Base-by-base conservation (phyloP, 257 asterid genomes). In the Phtheirospermum japonicum region DNA sequence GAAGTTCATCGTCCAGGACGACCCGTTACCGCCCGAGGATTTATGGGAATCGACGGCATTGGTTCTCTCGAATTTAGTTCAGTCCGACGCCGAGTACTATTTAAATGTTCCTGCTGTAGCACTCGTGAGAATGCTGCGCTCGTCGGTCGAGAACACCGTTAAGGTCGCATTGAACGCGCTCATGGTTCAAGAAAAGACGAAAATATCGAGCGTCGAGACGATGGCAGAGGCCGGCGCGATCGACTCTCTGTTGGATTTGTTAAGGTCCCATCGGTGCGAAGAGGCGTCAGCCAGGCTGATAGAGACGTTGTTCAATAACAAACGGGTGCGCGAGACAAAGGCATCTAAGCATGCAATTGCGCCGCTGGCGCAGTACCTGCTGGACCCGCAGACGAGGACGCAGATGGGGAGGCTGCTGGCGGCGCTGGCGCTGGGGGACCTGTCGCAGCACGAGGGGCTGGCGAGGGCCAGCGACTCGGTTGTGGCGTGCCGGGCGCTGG, bases 381-480 rank as follows among this genome's bases (percentile, higher is more conserved):
- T 86, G 17, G 97, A 89, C 80, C 91, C 97, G 46, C 95, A 83
- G 77, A 86, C 97, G 68, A 80, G 57, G 71, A 84, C 97, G 36
- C 81, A 79, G 54, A 65, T 83, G 10, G 79, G 86, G 65, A 81
- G 70, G 80, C 90, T 89, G 77, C 80, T 89, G 42, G 91, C 91
- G 30, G 83, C 94, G 61, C 95, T 89, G 64, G 82, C 91, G 63
- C 95, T 89, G 59, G 94, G 97, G 37, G 85, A 89, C 59, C 94
- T 89, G 66, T 89, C 97, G 5, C 97, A 86, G 75, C 94, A 89
- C 46, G 95, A 86, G 74, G 94, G 95, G 64, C 89, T 86, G 48
- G 86, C 97, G 28, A 76, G 93, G 71, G 75, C 94, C 51, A 86
- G 82, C 76, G 85, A 78, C 74, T 80, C 97, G 59, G 88, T 65